Conservation (phyloP, 768 basidiomycete genomes). For the Collybiopsis confluens region DNA sequence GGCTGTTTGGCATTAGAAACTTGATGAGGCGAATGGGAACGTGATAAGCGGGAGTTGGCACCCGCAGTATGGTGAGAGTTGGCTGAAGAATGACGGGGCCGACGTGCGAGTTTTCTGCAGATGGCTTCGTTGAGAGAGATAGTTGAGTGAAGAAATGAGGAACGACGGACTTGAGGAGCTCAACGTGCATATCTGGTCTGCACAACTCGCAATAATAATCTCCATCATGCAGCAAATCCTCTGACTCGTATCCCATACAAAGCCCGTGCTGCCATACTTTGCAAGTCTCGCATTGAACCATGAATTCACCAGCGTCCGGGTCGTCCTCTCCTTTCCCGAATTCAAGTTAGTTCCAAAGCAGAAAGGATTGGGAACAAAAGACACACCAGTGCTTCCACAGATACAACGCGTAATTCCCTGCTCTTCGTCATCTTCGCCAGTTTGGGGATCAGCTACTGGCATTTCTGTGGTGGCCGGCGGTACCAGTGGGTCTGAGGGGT, state of each 20-base stretch:
- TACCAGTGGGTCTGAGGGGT: not conserved
- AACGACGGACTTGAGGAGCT: slow-evolving; percentile 71
- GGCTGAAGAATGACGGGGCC: slow-evolving; percentile 57
- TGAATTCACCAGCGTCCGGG: slow-evolving; percentile 86
- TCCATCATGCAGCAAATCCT: slow-evolving; percentile 65
- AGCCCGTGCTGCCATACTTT: slow-evolving; percentile 97
- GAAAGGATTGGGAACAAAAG: slow-evolving; percentile 12
- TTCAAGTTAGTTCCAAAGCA: slow-evolving; percentile 20
- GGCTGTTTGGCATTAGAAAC: slow-evolving; percentile 47
- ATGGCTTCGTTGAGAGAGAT: not conserved
- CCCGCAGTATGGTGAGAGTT: slow-evolving; percentile 49
- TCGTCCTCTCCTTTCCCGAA: slow-evolving; percentile 55
- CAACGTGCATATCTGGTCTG: slow-evolving; percentile 78
- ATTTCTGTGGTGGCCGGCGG: slow-evolving; percentile 25
- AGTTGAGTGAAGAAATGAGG: not conserved
- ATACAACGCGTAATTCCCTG: slow-evolving; percentile 78
- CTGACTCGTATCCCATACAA: slow-evolving; percentile 89
- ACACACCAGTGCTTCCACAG: slow-evolving; percentile 76
- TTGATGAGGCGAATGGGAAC: slow-evolving; percentile 67
- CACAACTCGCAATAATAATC: slow-evolving; percentile 96
- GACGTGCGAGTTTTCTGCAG: slow-evolving; percentile 49
- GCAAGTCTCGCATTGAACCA: slow-evolving; percentile 97
- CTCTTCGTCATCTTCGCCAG: slow-evolving; percentile 41
- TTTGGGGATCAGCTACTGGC: slow-evolving; percentile 31
- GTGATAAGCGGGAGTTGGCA: slow-evolving; percentile 58